Conservation (phyloP, 345 rosid genomes). For the Ceriops zippeliana region DNA sequence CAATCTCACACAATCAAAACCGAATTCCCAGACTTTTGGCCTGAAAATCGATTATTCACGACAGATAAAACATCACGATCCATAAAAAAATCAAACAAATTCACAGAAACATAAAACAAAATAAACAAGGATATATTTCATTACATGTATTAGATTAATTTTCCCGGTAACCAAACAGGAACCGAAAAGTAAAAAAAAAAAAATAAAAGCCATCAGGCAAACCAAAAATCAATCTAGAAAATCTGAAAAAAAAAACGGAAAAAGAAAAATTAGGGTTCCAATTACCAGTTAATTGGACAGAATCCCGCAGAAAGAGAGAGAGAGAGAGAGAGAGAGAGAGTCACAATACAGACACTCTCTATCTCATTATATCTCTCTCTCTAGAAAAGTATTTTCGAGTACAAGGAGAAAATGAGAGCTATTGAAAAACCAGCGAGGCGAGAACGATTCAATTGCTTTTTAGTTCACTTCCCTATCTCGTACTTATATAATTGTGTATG, state of each 20-base stretch:
- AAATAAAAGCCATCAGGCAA: too few relatives aligned
- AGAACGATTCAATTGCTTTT: slow-evolving; percentile 27
- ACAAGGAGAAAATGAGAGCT: too few relatives aligned
- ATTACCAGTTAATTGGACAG: not conserved
- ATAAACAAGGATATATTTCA: not conserved
- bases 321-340: too few relatives aligned
- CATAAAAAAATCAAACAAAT: not conserved
- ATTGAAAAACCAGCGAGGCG: not conserved
- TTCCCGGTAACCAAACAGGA: too few relatives aligned
- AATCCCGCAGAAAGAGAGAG: too few relatives aligned
- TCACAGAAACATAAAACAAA: not conserved
- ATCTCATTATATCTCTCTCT: too few relatives aligned
- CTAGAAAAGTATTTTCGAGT: too few relatives aligned
- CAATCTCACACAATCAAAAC: slow-evolving; percentile 10
- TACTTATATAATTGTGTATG: not conserved
- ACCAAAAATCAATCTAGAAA: not conserved
- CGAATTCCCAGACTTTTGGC: not conserved
- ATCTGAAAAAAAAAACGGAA: not conserved
- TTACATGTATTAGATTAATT: too few relatives aligned
- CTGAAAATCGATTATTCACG: not conserved
- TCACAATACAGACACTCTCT: too few relatives aligned
- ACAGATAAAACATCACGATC: not conserved
- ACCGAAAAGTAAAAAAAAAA: too few relatives aligned
- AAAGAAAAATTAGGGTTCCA: not conserved
- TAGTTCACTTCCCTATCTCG: not conserved